Percentiles rank a stretch among this genome's conserved stretches.
phyloP scores from a whole-genome alignment of 345 rosid species.

The Lepidium didymum region DNA sequence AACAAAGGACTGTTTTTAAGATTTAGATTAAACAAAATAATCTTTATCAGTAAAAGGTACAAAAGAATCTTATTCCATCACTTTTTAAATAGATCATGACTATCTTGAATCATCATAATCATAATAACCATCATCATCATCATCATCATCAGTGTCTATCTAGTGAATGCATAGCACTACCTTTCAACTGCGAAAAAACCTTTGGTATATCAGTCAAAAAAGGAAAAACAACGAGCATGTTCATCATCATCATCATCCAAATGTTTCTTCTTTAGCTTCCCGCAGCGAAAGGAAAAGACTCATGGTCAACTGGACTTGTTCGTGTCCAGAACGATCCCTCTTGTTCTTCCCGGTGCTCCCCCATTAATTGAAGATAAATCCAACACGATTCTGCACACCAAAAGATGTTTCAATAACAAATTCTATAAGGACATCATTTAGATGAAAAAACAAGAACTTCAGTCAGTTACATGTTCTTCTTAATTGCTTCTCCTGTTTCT shows the following conservation, averaged over 20 bases:
- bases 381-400: conserved; percentile 55
- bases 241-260: conserved; percentile 15
- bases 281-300: neutral
- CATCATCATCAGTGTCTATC: conserved; percentile 30
- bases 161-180: conserved; percentile 13
- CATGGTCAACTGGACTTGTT: conserved; percentile 30
- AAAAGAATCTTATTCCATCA: conserved; percentile 25
- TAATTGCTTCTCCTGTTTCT: conserved; percentile 38
- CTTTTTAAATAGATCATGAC: conserved; percentile 19
- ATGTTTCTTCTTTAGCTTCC: conserved; percentile 9
- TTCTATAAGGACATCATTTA: neutral
- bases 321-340: conserved; percentile 54
- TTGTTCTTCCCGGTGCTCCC: conserved; percentile 89
- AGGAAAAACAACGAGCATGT: conserved; percentile 8
- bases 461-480: conserved; percentile 39
- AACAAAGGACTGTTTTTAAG: conserved; percentile 9
- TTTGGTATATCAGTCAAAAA: neutral
- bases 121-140: neutral
- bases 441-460: neutral
- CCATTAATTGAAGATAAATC: conserved; percentile 66
- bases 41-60: conserved; percentile 6
- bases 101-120: conserved; percentile 10
- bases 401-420: neutral
- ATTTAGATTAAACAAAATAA: neutral
- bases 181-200: conserved; percentile 5